Evolutionary conservation across 2,329 filamentous ascomycete species (phyloP).

Genomic region (Arthrobotrys entomopaga): DNA sequence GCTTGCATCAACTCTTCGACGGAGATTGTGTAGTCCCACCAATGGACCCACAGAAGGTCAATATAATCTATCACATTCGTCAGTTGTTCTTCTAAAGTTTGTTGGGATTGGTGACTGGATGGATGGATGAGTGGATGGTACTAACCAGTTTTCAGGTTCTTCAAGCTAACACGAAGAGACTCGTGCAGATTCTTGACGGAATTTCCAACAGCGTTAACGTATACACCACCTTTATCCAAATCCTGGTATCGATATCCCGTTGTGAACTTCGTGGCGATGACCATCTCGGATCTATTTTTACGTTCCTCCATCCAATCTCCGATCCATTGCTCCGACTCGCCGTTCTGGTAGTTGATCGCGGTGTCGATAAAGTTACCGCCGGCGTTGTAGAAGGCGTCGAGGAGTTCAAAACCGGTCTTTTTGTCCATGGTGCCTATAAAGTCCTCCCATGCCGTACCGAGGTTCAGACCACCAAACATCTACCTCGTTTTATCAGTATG

Average conservation of each 20-base stretch:
- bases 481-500: constrained; percentile 55
- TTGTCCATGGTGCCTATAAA: constrained; percentile 74
- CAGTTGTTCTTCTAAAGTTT: not conserved
- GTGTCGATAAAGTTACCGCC: constrained; percentile 81
- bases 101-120: no score
- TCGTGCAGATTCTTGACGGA: constrained; percentile 70
- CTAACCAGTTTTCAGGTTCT: constrained; percentile 66
- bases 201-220: constrained; percentile 70
- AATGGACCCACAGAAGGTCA: constrained; percentile 73
- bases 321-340: constrained; percentile 73
- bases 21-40: constrained; percentile 75
- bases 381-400: constrained; percentile 73
- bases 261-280: constrained; percentile 76
- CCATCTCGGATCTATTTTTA: constrained; percentile 74
- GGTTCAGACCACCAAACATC: constrained; percentile 72
- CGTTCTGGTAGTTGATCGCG: constrained; percentile 73
- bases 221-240: constrained; percentile 64
- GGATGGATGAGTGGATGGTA: not conserved
- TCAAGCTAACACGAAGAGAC: constrained; percentile 69
- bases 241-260: constrained; percentile 67
- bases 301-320: constrained; percentile 76
- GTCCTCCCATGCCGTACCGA: constrained; percentile 69
- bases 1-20: constrained; percentile 76
- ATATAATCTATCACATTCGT: constrained; percentile 70
- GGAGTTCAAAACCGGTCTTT: constrained; percentile 70